These are phyloP conservation scores for Botrytis medusae DNA, from an alignment of 2,329 filamentous ascomycete species.

Conservation along the genomic window DNA sequence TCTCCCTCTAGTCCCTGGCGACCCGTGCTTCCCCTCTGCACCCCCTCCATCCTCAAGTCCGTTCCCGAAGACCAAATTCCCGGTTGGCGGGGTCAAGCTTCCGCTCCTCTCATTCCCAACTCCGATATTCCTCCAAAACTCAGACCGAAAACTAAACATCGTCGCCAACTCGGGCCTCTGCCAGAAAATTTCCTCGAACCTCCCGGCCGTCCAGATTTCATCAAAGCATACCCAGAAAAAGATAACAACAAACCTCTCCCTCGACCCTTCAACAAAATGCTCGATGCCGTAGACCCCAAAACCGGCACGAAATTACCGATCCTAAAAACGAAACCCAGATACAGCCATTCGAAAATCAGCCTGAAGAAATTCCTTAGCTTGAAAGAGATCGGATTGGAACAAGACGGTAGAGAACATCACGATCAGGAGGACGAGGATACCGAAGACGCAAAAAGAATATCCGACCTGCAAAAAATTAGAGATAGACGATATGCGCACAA, in stretches of 20 bases:
- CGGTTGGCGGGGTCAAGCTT: not conserved
- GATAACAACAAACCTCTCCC: not conserved
- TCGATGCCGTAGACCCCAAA: not conserved
- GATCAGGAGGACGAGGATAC: accelerated
- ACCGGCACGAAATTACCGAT: not conserved
- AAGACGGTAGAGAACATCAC: not conserved
- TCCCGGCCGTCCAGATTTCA: constrained; percentile 7
- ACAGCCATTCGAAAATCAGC: constrained; percentile 8
- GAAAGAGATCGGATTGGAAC: not conserved
- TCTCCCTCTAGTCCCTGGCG: not conserved
- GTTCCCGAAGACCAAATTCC: not conserved
- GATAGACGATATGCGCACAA: not conserved
- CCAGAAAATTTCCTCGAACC: constrained; percentile 10
- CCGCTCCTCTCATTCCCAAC: not conserved
- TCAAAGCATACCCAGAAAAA: not conserved
- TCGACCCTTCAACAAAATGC: not conserved
- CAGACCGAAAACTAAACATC: not conserved
- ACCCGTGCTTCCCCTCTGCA: not conserved
- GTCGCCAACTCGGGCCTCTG: not conserved
- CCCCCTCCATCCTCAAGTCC: not conserved
- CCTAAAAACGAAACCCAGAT: not conserved
- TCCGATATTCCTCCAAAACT: not conserved
- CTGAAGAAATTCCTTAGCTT: not conserved
- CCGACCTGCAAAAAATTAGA: not conserved
- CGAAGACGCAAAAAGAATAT: not conserved